Base-by-base conservation (phyloP, 1,284 basidiomycete species). In the Filobasidium uniguttulatum region DNA sequence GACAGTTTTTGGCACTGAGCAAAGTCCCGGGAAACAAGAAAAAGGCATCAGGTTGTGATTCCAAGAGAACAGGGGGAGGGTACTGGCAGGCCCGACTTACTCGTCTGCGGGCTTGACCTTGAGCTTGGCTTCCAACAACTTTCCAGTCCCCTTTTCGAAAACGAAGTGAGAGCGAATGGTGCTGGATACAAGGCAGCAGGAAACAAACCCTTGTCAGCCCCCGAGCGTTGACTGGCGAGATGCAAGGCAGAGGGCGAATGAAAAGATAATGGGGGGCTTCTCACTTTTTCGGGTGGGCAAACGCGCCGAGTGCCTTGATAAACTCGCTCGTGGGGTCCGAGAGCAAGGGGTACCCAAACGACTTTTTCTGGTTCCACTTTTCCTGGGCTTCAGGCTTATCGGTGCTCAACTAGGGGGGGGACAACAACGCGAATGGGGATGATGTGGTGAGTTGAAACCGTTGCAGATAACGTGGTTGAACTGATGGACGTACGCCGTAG, bases 131-230 rank as follows among this genome's bases (percentile, higher is more conserved):
- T 90, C 82, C 14, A 90, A 67, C 34, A 93, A 73, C 65, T 85
- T 85, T 1, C 87, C 89, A 0, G 62, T 61, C 8, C 84, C 85
- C 66, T 85, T 83, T 57, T 79, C 84, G 58, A 93, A 90, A 56
- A 93, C 77, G 67, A 91, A 91, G 66, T 91, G 87, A 55, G 83
- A 87, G 17, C 88, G 78, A 67, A 84, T 83, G 38, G 85, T 87
- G 71, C 80, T 69, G 53, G n/a, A 5, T 9, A 26, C 22, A n/a
- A 31, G 15, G 31, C n/a, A 15, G 5, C 25, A 41, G 34, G 36
- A 3, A 23, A 5, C 14, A 37, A 5, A 2, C 22, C 3, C 5
- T 7, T 4, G n/a, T 50, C 37, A 50, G 23, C 1, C 0, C 3
- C 20, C 22, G 22, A 2, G 3, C 6, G 3, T 10, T n/a, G 20